These are phyloP conservation scores for Evansstolkia leycettana DNA, from an alignment of 495 filamentous ascomycete species.

Conservation along the genomic window DNA sequence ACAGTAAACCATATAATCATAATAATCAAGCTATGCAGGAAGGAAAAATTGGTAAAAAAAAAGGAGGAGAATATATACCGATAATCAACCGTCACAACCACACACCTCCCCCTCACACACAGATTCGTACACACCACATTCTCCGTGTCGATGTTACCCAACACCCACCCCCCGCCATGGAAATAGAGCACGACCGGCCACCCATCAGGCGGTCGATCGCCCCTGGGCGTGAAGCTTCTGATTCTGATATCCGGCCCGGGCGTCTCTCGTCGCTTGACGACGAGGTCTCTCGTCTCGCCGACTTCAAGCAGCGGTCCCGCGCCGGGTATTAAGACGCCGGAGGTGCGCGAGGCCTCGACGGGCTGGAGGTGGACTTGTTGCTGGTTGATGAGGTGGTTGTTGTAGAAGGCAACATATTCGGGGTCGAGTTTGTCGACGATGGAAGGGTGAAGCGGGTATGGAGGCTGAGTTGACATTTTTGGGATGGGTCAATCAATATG, in stretches of 20 bases:
- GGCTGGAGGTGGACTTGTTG: constrained; percentile 41
- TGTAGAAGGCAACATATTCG: constrained; percentile 43
- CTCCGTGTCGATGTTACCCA: constrained; percentile 47
- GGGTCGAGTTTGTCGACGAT: constrained; percentile 34
- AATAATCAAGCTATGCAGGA: not conserved
- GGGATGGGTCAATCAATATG: too few species aligned
- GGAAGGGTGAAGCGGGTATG: constrained; percentile 43
- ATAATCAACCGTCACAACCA: constrained; percentile 45
- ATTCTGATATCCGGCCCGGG: constrained; percentile 33
- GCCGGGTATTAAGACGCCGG: constrained; percentile 41
- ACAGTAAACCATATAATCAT: not conserved
- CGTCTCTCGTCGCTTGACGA: constrained; percentile 31
- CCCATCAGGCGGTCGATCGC: constrained; percentile 27
- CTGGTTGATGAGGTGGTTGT: constrained; percentile 36
- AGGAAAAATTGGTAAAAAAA: constrained; percentile 1
- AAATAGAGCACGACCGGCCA: constrained; percentile 47
- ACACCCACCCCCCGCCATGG: constrained; percentile 48
- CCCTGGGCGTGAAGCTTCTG: constrained; percentile 36
- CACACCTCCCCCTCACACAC: constrained; percentile 34
- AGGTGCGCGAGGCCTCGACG: constrained; percentile 37
- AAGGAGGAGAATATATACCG: constrained; percentile 29
- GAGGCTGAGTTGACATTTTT: constrained; percentile 29
- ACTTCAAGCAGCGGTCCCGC: constrained; percentile 38
- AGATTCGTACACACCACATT: constrained; percentile 45
- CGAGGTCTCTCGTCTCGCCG: constrained; percentile 35